phyloP scores from a whole-genome alignment of 306 rosid species.

The Alnus rubra region DNA sequence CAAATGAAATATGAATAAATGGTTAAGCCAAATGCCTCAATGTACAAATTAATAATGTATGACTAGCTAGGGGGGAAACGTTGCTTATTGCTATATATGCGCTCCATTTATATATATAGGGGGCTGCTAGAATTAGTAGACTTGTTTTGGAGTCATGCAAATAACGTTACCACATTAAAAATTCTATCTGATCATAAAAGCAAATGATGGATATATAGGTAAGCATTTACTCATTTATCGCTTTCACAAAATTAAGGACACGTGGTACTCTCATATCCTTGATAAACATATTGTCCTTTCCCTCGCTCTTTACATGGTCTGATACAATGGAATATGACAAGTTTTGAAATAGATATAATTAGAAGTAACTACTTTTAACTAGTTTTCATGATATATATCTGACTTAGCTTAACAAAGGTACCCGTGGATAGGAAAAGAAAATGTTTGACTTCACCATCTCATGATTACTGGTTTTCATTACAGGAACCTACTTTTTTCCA shows the following conservation, averaged over 20 bases:
- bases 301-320: slow-evolving; percentile 22
- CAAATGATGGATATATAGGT: neutral
- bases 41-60: too few species aligned
- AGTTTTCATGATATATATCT: neutral
- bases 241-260: slow-evolving; percentile 8
- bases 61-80: too few species aligned
- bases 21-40: neutral
- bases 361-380: neutral
- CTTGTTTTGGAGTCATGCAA: neutral
- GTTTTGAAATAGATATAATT: neutral
- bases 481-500: neutral
- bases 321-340: slow-evolving; percentile 15
- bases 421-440: neutral
- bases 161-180: neutral
- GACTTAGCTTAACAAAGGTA: neutral
- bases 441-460: neutral
- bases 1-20: neutral
- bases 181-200: too few species aligned
- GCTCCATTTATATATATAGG: too few species aligned
- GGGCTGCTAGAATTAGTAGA: too few species aligned
- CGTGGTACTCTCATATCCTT: slow-evolving; percentile 4
- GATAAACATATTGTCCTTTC: slow-evolving; percentile 25
- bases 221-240: neutral
- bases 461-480: slow-evolving; percentile 1
- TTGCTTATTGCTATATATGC: too few species aligned